Base-by-base conservation (phyloP, 495 filamentous ascomycete genomes). In the Talaromyces trachyspermus region DNA sequence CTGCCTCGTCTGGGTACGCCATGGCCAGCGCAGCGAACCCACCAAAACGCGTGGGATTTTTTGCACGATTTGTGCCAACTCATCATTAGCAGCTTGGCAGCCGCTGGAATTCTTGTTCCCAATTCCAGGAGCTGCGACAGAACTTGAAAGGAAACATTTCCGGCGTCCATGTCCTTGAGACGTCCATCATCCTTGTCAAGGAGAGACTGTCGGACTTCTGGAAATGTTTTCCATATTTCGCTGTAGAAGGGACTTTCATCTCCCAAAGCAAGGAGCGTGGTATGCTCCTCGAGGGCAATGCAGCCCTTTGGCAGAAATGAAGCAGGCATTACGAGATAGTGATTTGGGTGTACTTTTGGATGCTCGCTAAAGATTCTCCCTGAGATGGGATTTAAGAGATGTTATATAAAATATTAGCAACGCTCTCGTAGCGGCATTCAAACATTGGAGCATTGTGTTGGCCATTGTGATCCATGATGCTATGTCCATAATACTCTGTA, bases 21-120 rank as follows among this genome's bases (percentile, higher is more conserved):
- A 76, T 70, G 3, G 75, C 67, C 5, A 77, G 56, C 4, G 63
- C 60, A 8, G 75, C 74, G 33, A 81, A 73, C 3, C 68, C 77
- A 4, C 69, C 71, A 33, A 77, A 67, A 10, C 72, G 72, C 26
- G 40, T 14, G 65, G 61, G 38, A 67, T 60, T 8, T 59, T 48
- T 41, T 54, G 41, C 20, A 77, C 63, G 8, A 68, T 68, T 0
- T 51, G 50, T 17, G 66, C 61, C 36, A 81, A 69, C 52, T 75
- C 55, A 43, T 81, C 65, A 56, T 80, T 80, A 5, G 67, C 68
- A 24, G 53, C 57, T 10, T 47, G 50, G 54, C 69, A 77, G 26
- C 45, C 54, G 3, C 49, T 52, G 0, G 63, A 56, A 5, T 35
- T 46, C 7, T 49, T 54, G 15, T 60, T 54, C 24, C 54, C 45